Conservation (phyloP, 257 asterid species). For the Plantago elongata region DNA sequence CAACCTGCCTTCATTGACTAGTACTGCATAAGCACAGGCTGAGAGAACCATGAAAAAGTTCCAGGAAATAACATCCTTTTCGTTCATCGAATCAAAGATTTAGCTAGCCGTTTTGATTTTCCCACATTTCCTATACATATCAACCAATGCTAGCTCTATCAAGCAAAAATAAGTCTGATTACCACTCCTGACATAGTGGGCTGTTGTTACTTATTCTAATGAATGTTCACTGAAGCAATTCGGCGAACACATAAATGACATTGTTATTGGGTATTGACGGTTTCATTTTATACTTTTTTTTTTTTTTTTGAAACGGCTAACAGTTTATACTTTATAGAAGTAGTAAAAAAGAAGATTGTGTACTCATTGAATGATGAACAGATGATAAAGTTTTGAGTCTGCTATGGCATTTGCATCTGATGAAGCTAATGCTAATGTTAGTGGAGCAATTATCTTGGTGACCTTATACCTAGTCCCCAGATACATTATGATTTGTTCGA, state of each 20-base stretch:
- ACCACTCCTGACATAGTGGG: too few relatives aligned
- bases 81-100: conserved; percentile 45
- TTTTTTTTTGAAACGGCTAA: too few relatives aligned
- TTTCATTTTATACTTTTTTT: too few relatives aligned
- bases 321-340: too few relatives aligned
- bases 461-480: too few relatives aligned
- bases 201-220: not conserved
- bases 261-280: not conserved
- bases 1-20: conserved; percentile 52
- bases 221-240: not conserved
- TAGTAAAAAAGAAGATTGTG: too few relatives aligned
- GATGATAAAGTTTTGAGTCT: too few relatives aligned
- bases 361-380: too few relatives aligned
- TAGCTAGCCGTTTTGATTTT: conserved; percentile 44
- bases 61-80: conserved; percentile 52
- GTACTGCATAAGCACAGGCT: conserved; percentile 74
- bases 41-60: conserved; percentile 71
- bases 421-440: too few relatives aligned
- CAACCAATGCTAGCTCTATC: conserved; percentile 62
- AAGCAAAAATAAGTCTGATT: conserved; percentile 35
- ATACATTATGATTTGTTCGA: too few relatives aligned
- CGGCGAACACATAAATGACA: not conserved
- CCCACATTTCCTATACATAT: conserved; percentile 66
- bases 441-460: too few relatives aligned
- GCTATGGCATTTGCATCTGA: too few relatives aligned